Conservation (phyloP, 495 filamentous ascomycete species). For the Penicillium robsamsonii region DNA sequence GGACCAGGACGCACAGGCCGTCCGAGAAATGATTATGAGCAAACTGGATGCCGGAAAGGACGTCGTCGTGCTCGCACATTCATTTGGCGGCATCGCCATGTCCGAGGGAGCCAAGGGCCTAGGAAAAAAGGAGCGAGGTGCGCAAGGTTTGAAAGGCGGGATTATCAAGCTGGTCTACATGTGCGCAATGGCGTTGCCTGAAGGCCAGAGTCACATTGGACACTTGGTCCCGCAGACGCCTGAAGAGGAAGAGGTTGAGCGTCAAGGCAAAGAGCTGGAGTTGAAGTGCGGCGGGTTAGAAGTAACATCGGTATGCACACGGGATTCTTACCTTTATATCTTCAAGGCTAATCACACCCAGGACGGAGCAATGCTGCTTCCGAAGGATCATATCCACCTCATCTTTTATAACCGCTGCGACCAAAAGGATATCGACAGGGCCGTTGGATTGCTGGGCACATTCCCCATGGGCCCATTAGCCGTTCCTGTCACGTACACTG, state of each 20-base stretch:
- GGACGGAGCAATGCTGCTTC: constrained; percentile 30
- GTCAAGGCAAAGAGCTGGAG: constrained; percentile 18
- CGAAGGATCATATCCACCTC: constrained; percentile 13
- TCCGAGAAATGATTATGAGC: constrained; percentile 26
- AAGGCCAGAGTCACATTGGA: constrained; percentile 23
- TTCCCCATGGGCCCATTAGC: constrained; percentile 24
- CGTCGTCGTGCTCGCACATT: constrained; percentile 39
- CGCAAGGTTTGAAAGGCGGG: constrained; percentile 37
- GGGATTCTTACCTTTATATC: neutral
- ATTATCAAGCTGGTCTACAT: constrained; percentile 43
- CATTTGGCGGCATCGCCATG: constrained; percentile 39
- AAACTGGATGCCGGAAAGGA: constrained; percentile 30
- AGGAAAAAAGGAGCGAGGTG: constrained; percentile 36
- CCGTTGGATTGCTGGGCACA: constrained; percentile 24
- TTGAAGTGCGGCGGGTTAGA: constrained; percentile 20
- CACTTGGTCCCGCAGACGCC: constrained; percentile 23
- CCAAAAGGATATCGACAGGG: constrained; percentile 21
- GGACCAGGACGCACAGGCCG: constrained; percentile 28
- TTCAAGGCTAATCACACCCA: constrained; percentile 1
- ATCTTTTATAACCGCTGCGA: constrained; percentile 29
- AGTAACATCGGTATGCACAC: constrained; percentile 16
- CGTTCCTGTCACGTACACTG: constrained; percentile 31
- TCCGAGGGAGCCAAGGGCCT: constrained; percentile 38
- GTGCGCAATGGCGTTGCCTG: constrained; percentile 29
- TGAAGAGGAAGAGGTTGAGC: constrained; percentile 29